A percentile compares a stretch with the other conserved stretches of the same genome.
Conservation (phyloP, 2,329 filamentous ascomycete genomes). For the Colletotrichum neosansevieriae region DNA sequence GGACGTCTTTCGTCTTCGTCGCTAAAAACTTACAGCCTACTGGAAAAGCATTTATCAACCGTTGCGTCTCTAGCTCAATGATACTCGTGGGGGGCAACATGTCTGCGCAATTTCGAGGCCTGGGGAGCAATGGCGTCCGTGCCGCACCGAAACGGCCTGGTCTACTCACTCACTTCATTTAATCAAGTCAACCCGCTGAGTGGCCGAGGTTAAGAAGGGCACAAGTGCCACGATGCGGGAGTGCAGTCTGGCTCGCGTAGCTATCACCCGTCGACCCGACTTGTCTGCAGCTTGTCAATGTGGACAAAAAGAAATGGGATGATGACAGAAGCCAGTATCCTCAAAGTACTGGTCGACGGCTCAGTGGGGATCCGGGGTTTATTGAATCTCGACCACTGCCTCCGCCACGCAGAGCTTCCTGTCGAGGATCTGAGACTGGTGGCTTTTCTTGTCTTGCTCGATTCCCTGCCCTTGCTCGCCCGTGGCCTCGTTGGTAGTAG, state of each 20-base stretch:
- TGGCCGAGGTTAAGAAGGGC: neutral
- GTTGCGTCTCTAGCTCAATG: neutral
- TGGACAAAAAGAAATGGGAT: neutral
- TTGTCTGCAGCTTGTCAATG: conserved; percentile 13
- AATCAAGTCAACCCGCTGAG: neutral
- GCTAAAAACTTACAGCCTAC: neutral
- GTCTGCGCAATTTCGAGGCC: neutral
- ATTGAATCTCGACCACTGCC: conserved; percentile 23
- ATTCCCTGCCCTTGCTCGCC: neutral
- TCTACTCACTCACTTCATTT: neutral
- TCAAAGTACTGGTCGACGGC: conserved; percentile 16
- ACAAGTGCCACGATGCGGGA: conserved; percentile 14
- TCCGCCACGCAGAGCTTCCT: conserved; percentile 30
- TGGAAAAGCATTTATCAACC: neutral
- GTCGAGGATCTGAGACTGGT: conserved; percentile 16
- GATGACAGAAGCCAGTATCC: conserved; percentile 22
- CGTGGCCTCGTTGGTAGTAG: no score
- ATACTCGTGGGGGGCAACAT: conserved; percentile 1
- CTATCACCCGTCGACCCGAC: conserved; percentile 20
- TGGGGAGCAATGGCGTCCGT: neutral
- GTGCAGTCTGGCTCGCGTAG: conserved; percentile 9
- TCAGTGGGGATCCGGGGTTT: conserved; percentile 34
- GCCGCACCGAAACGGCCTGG: neutral
- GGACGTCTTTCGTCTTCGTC: neutral
- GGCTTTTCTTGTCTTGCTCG: conserved; percentile 16